phyloP scores from a whole-genome alignment of 257 asterid species.

The Solanum pinnatisectum region DNA sequence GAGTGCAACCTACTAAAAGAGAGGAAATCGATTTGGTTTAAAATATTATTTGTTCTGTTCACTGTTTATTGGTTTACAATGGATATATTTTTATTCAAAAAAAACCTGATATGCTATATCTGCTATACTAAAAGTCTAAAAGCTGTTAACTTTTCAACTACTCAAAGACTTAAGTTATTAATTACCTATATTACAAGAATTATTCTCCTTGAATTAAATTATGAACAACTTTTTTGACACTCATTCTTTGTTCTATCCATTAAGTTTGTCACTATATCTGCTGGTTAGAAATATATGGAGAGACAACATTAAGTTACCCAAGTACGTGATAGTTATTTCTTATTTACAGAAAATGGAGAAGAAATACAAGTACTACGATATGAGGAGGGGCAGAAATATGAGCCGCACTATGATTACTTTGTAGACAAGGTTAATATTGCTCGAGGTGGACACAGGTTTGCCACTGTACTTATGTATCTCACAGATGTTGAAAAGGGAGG shows the following conservation, averaged over 20 bases:
- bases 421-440: conserved; percentile 64
- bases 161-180: neutral
- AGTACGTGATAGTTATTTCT: neutral
- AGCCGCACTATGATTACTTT: conserved; percentile 83
- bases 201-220: neutral
- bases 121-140: neutral
- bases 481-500: conserved; percentile 88
- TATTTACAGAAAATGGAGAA: conserved; percentile 76
- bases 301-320: neutral
- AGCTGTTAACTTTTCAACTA: neutral
- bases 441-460: conserved; percentile 91
- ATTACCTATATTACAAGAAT: neutral
- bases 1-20: neutral
- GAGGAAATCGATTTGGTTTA: neutral
- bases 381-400: conserved; percentile 94
- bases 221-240: neutral
- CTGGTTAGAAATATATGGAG: neutral
- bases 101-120: neutral
- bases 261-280: neutral
- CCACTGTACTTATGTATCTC: conserved; percentile 90
- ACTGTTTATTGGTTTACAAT: neutral
- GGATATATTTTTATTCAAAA: neutral
- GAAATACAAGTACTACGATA: conserved; percentile 85
- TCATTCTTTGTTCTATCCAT: neutral
- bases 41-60: neutral